These are phyloP conservation scores for Ceratocystis harringtonii DNA, from an alignment of 2,329 filamentous ascomycete genomes.

Conservation along the genomic window DNA sequence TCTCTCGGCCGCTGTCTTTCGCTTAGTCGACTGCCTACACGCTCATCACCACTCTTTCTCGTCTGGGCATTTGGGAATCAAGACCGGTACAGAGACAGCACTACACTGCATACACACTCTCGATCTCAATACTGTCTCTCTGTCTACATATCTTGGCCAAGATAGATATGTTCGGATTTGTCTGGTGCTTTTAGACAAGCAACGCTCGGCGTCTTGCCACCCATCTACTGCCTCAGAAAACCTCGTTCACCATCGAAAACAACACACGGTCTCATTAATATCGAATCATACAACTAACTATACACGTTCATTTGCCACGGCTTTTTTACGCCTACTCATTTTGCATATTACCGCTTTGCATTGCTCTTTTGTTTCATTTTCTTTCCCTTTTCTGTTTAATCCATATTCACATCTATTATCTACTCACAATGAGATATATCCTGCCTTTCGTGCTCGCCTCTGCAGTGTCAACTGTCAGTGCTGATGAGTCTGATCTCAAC, in stretches of 20 bases:
- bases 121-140: not conserved
- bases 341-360: not conserved
- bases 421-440: constrained; percentile 9
- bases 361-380: not conserved
- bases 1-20: not conserved
- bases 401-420: not conserved
- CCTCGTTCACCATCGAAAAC: not conserved
- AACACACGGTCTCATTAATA: not conserved
- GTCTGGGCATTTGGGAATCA: not conserved
- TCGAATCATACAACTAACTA: not conserved
- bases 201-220: constrained; percentile 7
- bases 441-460: constrained; percentile 1
- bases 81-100: not conserved
- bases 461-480: not conserved
- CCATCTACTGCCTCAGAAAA: not conserved
- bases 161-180: constrained; percentile 1
- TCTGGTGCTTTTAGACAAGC: constrained; percentile 5
- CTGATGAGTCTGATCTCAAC: not conserved
- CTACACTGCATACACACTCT: not conserved
- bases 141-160: not conserved
- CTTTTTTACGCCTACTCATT: not conserved
- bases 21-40: not conserved
- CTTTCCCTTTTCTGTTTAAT: not conserved
- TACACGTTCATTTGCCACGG: not conserved
- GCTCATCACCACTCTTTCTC: not conserved